phyloP scores from a whole-genome alignment of 2,329 filamentous ascomycete species.

The Pseudogymnoascus pannorum region DNA sequence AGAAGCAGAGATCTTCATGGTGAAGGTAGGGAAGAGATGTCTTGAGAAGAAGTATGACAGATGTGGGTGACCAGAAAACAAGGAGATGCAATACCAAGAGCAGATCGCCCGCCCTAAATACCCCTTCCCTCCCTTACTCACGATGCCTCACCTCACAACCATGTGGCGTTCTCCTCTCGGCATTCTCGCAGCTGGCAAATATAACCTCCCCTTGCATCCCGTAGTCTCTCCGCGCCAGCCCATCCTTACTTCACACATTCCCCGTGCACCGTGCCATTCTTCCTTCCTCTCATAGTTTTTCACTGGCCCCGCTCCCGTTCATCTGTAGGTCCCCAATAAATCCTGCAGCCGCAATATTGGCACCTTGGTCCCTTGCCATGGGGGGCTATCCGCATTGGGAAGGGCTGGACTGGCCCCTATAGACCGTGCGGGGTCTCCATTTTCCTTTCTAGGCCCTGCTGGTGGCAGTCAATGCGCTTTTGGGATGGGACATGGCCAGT shows the following conservation, averaged over 20 bases:
- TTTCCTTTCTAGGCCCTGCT: neutral
- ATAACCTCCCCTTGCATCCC: neutral
- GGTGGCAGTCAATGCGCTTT: neutral
- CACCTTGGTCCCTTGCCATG: neutral
- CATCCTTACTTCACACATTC: neutral
- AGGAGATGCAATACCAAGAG: neutral
- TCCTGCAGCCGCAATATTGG: neutral
- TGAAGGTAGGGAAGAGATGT: constrained; percentile 1
- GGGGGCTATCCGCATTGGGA: neutral
- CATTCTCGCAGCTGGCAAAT: neutral
- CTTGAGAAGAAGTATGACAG: neutral
- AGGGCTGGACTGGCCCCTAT: neutral
- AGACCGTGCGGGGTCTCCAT: neutral
- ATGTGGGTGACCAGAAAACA: neutral
- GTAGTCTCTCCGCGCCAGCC: neutral
- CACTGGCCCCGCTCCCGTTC: neutral
- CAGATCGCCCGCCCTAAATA: constrained; percentile 7
- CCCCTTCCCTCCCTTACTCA: neutral
- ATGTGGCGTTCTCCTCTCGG: neutral
- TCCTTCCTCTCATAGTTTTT: neutral
- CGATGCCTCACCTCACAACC: neutral
- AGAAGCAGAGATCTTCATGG: constrained; percentile 4
- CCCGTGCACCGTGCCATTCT: neutral
- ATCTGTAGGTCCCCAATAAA: constrained; percentile 6
- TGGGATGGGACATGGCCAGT: neutral